Evolutionary conservation across 140 eudicot species (phyloP).

Genomic region (Senecio squalidus): DNA sequence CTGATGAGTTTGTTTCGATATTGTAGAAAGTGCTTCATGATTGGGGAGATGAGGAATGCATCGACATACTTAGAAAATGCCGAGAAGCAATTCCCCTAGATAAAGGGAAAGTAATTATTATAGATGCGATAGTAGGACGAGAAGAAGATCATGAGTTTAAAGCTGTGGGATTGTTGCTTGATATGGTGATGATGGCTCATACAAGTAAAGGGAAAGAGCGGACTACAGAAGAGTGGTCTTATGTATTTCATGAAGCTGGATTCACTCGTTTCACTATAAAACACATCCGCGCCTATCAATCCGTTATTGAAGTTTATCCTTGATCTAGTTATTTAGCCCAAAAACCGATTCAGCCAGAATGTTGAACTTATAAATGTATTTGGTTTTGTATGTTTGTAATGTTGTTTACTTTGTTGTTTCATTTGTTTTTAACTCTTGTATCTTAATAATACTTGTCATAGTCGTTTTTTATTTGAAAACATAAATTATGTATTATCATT

Average conservation of each 20-base stretch:
- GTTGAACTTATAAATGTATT: too few relatives aligned
- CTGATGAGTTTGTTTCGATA: too few relatives aligned
- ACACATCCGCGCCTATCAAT: too few relatives aligned
- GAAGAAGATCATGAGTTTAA: constrained; percentile 21
- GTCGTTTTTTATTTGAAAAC: too few relatives aligned
- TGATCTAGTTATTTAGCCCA: neutral
- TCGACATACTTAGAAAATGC: constrained; percentile 39
- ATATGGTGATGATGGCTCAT: constrained; percentile 66
- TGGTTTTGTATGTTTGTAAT: too few relatives aligned
- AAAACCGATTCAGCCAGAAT: too few relatives aligned
- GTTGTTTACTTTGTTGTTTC: too few relatives aligned
- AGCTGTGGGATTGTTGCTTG: constrained; percentile 42
- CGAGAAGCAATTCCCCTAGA: constrained; percentile 42
- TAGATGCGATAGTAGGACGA: constrained; percentile 37
- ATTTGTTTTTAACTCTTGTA: too few relatives aligned
- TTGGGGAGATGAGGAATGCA: constrained; percentile 72
- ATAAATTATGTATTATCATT: too few relatives aligned
- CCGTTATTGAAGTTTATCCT: constrained; percentile 56
- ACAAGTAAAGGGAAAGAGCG: constrained; percentile 55
- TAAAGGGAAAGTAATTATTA: constrained; percentile 54
- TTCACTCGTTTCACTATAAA: constrained; percentile 34
- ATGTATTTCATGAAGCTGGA: constrained; percentile 39
- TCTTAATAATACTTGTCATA: too few relatives aligned
- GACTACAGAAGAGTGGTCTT: constrained; percentile 46
- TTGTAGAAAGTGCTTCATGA: constrained; percentile 66